These are phyloP conservation scores for Podaxis sp. DNA, from an alignment of 768 basidiomycete genomes.

Conservation along the genomic window DNA sequence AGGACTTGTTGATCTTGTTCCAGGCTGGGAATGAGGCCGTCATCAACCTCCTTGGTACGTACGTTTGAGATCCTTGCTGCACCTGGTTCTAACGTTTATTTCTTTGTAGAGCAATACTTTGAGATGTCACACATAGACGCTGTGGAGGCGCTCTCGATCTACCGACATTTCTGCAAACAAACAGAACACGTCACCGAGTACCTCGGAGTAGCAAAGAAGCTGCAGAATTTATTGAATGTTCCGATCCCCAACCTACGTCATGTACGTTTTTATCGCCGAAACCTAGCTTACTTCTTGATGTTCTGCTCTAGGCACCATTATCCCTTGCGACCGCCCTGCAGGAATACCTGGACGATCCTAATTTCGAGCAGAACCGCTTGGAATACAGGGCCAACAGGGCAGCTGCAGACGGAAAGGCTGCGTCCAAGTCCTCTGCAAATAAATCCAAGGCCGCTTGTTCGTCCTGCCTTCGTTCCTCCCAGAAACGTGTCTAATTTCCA, in stretches of 20 bases:
- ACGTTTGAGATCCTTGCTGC: constrained; percentile 17
- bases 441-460: neutral
- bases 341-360: constrained; percentile 94
- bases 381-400: constrained; percentile 88
- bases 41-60: constrained; percentile 72
- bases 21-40: constrained; percentile 97
- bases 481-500: neutral
- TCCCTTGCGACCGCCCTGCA: constrained; percentile 91
- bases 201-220: constrained; percentile 86
- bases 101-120: constrained; percentile 86
- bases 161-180: constrained; percentile 93
- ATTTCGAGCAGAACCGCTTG: constrained; percentile 91
- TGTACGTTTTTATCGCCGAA: constrained; percentile 39
- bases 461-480: neutral
- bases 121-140: constrained; percentile 98
- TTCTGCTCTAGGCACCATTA: constrained; percentile 78
- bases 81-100: constrained; percentile 24
- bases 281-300: neutral
- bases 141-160: constrained; percentile 77
- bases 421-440: neutral
- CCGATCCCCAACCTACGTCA: constrained; percentile 94
- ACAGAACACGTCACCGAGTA: constrained; percentile 93
- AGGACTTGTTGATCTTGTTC: constrained; percentile 93
- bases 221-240: constrained; percentile 91
- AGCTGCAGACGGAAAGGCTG: constrained; percentile 44